A percentile compares a stretch with the other conserved stretches of the same genome.
Evolutionary conservation across 345 rosid genomes (phyloP).

Genomic region (Eucalyptus sp.): DNA sequence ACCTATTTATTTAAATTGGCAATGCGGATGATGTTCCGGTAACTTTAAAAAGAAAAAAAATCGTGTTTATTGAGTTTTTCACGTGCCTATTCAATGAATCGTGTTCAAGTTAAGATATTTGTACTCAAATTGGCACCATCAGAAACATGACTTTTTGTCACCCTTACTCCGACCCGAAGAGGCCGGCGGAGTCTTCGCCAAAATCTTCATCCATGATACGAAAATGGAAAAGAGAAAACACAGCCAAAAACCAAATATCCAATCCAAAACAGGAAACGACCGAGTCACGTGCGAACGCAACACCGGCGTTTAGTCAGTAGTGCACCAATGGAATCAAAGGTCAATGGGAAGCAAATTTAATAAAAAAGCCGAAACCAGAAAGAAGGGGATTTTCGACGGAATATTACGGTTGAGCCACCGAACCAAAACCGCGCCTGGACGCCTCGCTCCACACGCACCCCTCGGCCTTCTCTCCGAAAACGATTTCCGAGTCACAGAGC

Average conservation of each 20-base stretch:
- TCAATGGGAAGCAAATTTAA: not conserved
- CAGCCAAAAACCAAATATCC: not conserved
- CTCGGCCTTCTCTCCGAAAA: not conserved
- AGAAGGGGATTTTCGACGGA: not conserved
- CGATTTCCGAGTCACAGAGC: not conserved
- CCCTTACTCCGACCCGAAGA: not conserved
- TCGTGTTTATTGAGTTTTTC: not conserved
- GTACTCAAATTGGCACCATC: not conserved
- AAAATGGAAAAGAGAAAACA: not conserved
- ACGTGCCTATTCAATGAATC: not conserved
- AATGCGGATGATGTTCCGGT: rapidly evolving
- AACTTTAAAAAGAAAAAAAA: not conserved
- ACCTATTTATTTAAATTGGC: not conserved
- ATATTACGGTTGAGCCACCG: not conserved
- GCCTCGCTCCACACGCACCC: not conserved
- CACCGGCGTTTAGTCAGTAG: not conserved
- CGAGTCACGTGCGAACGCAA: not conserved
- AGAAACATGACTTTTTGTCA: not conserved
- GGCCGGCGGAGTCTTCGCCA: not conserved
- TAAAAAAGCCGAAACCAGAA: not conserved
- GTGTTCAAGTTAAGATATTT: not conserved
- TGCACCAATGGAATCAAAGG: not conserved
- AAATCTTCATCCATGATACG: not conserved
- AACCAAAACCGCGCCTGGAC: not conserved
- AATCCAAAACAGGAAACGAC: not conserved